Percentiles rank a stretch among this genome's conserved stretches.
These are phyloP conservation scores for Amoebophrya sp. DNA, from an alignment of 169 alveolate species.

Conservation along the genomic window DNA sequence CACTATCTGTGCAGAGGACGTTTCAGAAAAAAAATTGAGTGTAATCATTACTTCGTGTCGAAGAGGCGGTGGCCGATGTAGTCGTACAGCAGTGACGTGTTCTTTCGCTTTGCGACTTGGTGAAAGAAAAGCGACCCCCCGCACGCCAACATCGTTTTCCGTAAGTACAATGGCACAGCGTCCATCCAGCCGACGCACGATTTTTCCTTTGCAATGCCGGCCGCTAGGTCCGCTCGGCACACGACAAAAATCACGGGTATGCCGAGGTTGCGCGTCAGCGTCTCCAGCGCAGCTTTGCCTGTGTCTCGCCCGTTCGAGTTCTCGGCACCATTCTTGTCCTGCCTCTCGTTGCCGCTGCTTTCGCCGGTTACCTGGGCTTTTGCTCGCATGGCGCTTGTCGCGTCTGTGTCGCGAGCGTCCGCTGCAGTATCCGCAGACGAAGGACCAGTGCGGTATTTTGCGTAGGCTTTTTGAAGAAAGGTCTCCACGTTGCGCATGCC, in stretches of 20 bases:
- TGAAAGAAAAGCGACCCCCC: neutral
- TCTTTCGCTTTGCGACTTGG: neutral
- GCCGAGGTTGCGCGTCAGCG: neutral
- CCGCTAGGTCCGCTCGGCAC: neutral
- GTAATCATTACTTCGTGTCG: neutral
- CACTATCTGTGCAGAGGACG: too few species aligned
- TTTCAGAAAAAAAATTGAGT: too few species aligned
- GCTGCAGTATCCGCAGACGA: too few species aligned
- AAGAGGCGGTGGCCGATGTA: neutral
- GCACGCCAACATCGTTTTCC: neutral
- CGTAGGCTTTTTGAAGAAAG: too few species aligned
- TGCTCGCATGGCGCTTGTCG: too few species aligned
- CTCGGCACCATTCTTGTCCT: too few species aligned
- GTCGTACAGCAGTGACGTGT: neutral
- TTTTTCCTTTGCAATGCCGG: neutral
- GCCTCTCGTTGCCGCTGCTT: too few species aligned
- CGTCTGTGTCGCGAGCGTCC: too few species aligned
- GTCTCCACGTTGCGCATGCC: too few species aligned
- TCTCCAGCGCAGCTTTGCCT: neutral
- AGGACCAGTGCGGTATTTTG: too few species aligned
- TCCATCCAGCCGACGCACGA: neutral
- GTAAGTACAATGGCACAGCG: neutral
- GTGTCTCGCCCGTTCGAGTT: neutral
- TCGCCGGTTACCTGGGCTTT: too few species aligned
- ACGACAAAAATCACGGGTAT: neutral